Evolutionary conservation across 352 stramenopile species (phyloP), one percentile per base, ranked within the genome.

Genomic region (Globisporangium solare): DNA sequence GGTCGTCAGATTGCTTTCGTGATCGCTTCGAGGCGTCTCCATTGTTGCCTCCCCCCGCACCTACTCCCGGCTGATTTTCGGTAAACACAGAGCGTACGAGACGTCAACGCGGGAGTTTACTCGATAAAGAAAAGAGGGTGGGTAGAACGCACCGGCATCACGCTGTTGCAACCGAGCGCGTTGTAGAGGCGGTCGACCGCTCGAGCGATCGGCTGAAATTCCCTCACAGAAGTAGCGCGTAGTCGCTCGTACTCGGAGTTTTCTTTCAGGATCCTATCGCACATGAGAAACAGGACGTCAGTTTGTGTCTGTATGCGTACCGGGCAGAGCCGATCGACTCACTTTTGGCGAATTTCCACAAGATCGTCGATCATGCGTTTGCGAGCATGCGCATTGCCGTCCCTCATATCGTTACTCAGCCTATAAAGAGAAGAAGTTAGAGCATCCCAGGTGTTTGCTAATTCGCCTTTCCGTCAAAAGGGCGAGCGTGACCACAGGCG

Each of bases 181-280:
- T 92, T 92, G 70, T 92, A 92, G 6, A 90, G 62, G 1, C 77
- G 75, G 24, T 92, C 82, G 20, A 92, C 82, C 12, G 83, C 68
- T 10, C 82, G 73, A 6, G 82, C 78, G 35, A 89, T 75, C 20
- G 82, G 80, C 40, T 87, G 76, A 54, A 92, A 92, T 60, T 92
- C 79, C 12, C 80, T 67, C 39, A 72, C 67, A 7, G 79, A 77
- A 18, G 63, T 71, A 53, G 73, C 71, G 18, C 82, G 77, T 17
- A 88, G 68, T 8, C 79, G 74, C 58, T 92, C 82, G 41, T 88
- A 76, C 45, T 89, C 79, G 1, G 76, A 66, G 45, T 89, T 92
- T 32, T 92, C 82, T 51, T 86, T 88, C 17, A 87, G 51, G 60
- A 92, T 88, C 42, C 82, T 92, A 56, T 10, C 61, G 27, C 42